Percentiles rank a stretch among this genome's conserved stretches.
Evolutionary conservation across 1,139 yeast species (phyloP).

Genomic region (Candida labiduridarum): DNA sequence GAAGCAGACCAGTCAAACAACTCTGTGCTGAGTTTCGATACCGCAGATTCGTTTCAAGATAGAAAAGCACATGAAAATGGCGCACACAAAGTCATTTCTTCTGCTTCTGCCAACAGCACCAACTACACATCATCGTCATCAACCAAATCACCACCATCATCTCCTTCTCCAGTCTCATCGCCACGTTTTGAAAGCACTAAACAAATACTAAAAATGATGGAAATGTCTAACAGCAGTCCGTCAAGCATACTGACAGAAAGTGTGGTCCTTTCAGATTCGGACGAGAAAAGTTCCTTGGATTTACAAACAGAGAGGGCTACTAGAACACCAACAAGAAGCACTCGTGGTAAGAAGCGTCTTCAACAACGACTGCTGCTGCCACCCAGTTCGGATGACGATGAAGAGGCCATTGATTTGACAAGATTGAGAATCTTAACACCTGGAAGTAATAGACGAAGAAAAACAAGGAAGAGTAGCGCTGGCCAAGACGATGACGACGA

Average conservation of each 20-base stretch:
- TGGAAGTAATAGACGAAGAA: slow-evolving; percentile 4
- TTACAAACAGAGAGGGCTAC: slow-evolving; percentile 8
- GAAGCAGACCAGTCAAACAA: background rate
- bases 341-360: background rate
- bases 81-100: background rate
- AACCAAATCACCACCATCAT: slow-evolving; percentile 9
- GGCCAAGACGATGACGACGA: background rate
- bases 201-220: slow-evolving; percentile 4
- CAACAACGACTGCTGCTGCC: slow-evolving; percentile 1
- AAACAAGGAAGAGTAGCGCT: background rate
- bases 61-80: slow-evolving; percentile 1
- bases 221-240: background rate
- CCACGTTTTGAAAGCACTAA: slow-evolving; percentile 17
- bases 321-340: slow-evolving; percentile 9
- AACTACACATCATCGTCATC: slow-evolving; percentile 6
- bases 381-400: slow-evolving; percentile 15
- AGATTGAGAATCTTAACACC: slow-evolving; percentile 2
- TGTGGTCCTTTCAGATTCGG: slow-evolving; percentile 43
- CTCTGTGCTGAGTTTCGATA: background rate
- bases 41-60: background rate
- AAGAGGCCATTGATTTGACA: slow-evolving; percentile 12
- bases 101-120: slow-evolving; percentile 9
- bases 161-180: slow-evolving; percentile 21
- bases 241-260: slow-evolving; percentile 24
- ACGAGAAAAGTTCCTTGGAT: slow-evolving; percentile 37